Conservation (phyloP, 75 land plant genomes). For the Picea glauca region DNA sequence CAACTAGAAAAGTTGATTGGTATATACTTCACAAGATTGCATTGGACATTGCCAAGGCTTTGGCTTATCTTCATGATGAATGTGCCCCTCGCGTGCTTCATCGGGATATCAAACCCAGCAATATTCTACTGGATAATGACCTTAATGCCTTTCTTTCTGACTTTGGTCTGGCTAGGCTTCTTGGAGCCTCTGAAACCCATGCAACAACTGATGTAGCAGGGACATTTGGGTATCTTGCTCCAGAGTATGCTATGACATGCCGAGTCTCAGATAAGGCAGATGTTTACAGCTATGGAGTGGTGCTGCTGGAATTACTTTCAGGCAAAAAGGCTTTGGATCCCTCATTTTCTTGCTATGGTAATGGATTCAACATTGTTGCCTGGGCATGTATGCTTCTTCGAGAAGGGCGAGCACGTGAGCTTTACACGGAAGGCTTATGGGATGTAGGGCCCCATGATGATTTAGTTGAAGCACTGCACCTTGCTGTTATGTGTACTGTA, state of each 20-base stretch:
- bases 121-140: conserved; percentile 63
- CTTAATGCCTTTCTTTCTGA: conserved; percentile 70
- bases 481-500: conserved; percentile 53
- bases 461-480: conserved; percentile 38
- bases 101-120: conserved; percentile 79
- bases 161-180: conserved; percentile 74
- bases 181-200: conserved; percentile 73
- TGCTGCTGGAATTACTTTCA: conserved; percentile 69
- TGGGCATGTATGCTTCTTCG: conserved; percentile 56
- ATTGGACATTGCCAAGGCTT: conserved; percentile 56
- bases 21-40: conserved; percentile 56
- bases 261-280: conserved; percentile 75
- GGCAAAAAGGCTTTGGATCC: conserved; percentile 69
- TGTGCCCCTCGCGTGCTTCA: conserved; percentile 71
- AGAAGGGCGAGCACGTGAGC: conserved; percentile 33
- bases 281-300: conserved; percentile 85
- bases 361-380: conserved; percentile 70
- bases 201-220: conserved; percentile 86
- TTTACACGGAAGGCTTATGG: conserved; percentile 44
- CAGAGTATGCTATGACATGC: conserved; percentile 77
- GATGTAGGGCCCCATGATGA: conserved; percentile 48
- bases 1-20: conserved; percentile 32
- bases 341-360: conserved; percentile 54
- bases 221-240: conserved; percentile 79
- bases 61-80: conserved; percentile 59